These are phyloP conservation scores for Trichoderma koningiopsis DNA, from an alignment of 2,329 filamentous ascomycete species.

Conservation along the genomic window DNA sequence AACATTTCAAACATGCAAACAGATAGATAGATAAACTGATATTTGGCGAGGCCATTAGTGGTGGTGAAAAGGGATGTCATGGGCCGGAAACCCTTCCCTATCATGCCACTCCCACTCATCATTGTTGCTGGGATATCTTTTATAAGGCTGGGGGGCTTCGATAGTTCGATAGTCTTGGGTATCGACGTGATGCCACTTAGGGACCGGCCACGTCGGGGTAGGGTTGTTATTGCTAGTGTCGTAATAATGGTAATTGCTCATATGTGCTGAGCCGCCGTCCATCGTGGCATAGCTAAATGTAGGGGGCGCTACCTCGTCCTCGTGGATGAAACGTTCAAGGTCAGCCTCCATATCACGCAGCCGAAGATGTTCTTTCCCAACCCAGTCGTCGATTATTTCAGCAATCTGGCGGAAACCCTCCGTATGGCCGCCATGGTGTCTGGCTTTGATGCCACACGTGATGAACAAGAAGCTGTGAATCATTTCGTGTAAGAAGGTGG, in stretches of 20 bases:
- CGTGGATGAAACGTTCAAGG: constrained; percentile 53
- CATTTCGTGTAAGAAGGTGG: constrained; percentile 67
- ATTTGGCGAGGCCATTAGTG: neutral
- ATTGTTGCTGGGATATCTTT: constrained; percentile 5
- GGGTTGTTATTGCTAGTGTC: neutral
- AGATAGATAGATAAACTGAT: neutral
- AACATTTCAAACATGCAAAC: neutral
- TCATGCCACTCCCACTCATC: constrained; percentile 42
- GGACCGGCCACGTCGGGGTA: constrained; percentile 15
- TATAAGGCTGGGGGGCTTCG: constrained; percentile 20
- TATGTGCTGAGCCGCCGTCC: neutral
- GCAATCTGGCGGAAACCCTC: constrained; percentile 62
- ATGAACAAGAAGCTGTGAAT: constrained; percentile 69
- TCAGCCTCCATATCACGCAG: constrained; percentile 65
- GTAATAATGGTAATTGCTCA: constrained; percentile 7
- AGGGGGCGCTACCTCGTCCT: constrained; percentile 24
- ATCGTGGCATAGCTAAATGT: neutral
- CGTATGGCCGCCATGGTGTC: constrained; percentile 61
- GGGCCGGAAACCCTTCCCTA: constrained; percentile 38
- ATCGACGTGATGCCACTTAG: constrained; percentile 14
- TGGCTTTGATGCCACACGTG: constrained; percentile 59
- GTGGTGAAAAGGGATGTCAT: neutral
- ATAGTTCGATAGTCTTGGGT: constrained; percentile 16
- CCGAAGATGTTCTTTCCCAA: constrained; percentile 55
- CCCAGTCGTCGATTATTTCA: constrained; percentile 62